Conservation (phyloP, 1,284 basidiomycete species). For the Tilletia caries region DNA sequence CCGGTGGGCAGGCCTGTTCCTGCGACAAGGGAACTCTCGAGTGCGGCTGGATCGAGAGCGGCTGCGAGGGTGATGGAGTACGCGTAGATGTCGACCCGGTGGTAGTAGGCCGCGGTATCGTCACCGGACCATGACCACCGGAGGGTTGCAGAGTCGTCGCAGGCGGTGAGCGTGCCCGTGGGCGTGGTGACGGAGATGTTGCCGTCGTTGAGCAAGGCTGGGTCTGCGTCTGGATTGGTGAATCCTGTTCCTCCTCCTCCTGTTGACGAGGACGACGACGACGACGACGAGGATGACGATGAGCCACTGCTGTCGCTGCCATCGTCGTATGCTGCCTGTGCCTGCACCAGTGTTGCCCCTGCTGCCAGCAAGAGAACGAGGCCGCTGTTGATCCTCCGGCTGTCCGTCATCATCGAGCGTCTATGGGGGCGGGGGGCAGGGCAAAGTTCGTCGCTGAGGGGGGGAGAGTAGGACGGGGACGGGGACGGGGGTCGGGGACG, state of each 20-base stretch:
- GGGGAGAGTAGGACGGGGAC: no score
- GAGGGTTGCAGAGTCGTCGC: neutral
- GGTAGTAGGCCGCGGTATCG: slow-evolving; percentile 2
- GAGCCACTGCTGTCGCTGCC: neutral
- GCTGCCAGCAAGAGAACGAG: neutral
- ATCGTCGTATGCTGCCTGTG: neutral
- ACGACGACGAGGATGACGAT: neutral
- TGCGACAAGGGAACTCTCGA: neutral
- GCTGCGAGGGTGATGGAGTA: neutral
- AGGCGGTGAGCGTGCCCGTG: neutral
- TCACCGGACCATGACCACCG: neutral
- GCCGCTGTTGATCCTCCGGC: neutral
- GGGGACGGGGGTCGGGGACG: no score
- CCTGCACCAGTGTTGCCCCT: neutral
- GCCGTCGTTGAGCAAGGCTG: slow-evolving; percentile 6
- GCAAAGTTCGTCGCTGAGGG: no score
- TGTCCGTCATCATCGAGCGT: neutral
- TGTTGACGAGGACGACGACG: no score
- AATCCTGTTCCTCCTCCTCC: no score
- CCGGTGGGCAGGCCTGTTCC: neutral
- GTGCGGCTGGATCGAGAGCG: neutral
- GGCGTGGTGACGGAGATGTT: slow-evolving; percentile 1
- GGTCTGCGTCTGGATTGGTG: slow-evolving; percentile 2
- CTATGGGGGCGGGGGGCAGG: neutral
- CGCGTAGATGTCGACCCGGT: slow-evolving; percentile 7